Evolutionary conservation across 768 basidiomycete genomes (phyloP).

Genomic region (Gloeostereum incarnatum): DNA sequence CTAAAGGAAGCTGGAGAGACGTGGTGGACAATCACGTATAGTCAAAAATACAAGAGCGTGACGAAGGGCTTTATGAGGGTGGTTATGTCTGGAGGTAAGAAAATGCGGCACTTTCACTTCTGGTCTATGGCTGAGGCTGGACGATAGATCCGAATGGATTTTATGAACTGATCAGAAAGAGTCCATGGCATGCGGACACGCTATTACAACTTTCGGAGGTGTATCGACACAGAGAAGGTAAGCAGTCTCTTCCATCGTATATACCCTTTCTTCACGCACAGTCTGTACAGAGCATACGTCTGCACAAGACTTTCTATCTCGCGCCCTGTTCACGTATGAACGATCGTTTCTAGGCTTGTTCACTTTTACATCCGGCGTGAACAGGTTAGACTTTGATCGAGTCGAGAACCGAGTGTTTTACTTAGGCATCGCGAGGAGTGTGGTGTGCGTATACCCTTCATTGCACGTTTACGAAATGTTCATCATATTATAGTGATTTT

Average conservation of each 20-base stretch:
- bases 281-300: slow-evolving; percentile 57
- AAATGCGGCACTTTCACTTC: background rate
- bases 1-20: slow-evolving; percentile 47
- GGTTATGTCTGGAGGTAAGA: slow-evolving; percentile 74
- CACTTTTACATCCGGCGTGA: slow-evolving; percentile 72
- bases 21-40: slow-evolving; percentile 89
- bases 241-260: slow-evolving; percentile 5
- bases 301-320: slow-evolving; percentile 82
- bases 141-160: slow-evolving; percentile 69
- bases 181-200: slow-evolving; percentile 92
- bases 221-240: slow-evolving; percentile 82
- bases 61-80: slow-evolving; percentile 75
- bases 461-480: background rate
- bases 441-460: slow-evolving; percentile 37
- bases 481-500: slow-evolving; percentile 46
- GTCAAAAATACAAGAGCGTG: slow-evolving; percentile 73
- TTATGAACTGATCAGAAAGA: slow-evolving; percentile 60
- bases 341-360: slow-evolving; percentile 82
- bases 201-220: slow-evolving; percentile 81
- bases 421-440: slow-evolving; percentile 76
- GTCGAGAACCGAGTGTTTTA: slow-evolving; percentile 94
- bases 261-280: background rate
- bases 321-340: slow-evolving; percentile 92
- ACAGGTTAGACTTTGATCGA: slow-evolving; percentile 80
- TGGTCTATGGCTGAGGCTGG: background rate